Base-by-base conservation (phyloP, 2,329 filamentous ascomycete species). In the Pseudomassariella vexata region DNA sequence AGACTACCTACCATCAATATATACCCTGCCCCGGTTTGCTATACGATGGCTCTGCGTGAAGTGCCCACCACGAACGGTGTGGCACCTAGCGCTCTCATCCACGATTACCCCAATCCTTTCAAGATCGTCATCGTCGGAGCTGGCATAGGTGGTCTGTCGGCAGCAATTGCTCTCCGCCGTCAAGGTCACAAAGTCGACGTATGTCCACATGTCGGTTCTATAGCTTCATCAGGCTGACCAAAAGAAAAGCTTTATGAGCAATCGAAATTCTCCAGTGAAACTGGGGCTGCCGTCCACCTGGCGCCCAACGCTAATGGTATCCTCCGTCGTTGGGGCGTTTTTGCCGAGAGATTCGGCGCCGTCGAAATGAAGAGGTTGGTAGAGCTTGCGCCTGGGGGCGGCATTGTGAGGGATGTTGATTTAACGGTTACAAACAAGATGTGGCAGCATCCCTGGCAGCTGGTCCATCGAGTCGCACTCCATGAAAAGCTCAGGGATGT, bases 231-330 rank as follows among this genome's bases (percentile, higher is more conserved):
- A 9, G 8, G 19, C 14, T 19, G 15, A 9, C 29, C n/a, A 11
- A n/a, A 11, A n/a, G 19, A 32, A n/a, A n/a, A 73, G 66, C 37
- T 78, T 1, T 70, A 65, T 30, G 75, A 80, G 41, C 66, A 74
- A 46, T 77, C 73, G 0, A 57, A 58, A 2, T 67, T 79, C 20
- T 66, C 68, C 11, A 67, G 59, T 30, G 76, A 80, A 49, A 55
- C 64, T 1, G 77, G 76, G 1, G 76, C 77, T 3, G 76, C 76
- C 0, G 65, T 82, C n/a, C 75, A 81, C 44, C 49, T 82, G 5
- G 67, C 72, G 0, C 75, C 79, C 1, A 83, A 82, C 44, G 59
- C 66, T 3, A 77, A 79, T 48, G 71, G 73, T 1, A 52, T 81
- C 3, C 55, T 82, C 9, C 54, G 56, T 6, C 49, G 50, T 26